phyloP scores from a whole-genome alignment of 2,329 filamentous ascomycete genomes.

The Davidsoniella virescens region DNA sequence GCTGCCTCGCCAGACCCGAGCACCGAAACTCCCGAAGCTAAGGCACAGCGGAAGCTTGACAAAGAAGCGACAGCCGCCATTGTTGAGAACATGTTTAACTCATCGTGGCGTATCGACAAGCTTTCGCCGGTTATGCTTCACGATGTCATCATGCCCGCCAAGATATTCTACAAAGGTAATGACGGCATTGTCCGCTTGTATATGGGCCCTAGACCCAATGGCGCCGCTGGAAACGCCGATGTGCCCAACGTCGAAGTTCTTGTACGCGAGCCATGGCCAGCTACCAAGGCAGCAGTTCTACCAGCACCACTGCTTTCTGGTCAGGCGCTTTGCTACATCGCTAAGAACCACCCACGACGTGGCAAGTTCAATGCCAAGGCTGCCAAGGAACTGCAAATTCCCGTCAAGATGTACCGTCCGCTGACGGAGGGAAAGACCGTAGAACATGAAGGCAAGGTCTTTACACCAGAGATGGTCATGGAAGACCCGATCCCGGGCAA shows the following conservation, averaged over 20 bases:
- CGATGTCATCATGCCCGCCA: slow-evolving; percentile 50
- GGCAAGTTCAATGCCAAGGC: slow-evolving; percentile 61
- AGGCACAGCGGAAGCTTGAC: slow-evolving; percentile 11
- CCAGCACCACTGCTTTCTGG: slow-evolving; percentile 50
- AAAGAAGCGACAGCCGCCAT: slow-evolving; percentile 15
- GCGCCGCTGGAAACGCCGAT: slow-evolving; percentile 21
- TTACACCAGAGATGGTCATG: slow-evolving; percentile 80
- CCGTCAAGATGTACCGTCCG: slow-evolving; percentile 35
- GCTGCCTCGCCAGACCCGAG: slow-evolving; percentile 5
- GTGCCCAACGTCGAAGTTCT: slow-evolving; percentile 51
- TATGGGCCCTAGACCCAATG: slow-evolving; percentile 43
- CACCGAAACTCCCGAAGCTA: slow-evolving; percentile 1
- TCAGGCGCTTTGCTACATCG: slow-evolving; percentile 70
- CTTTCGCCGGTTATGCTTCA: slow-evolving; percentile 50
- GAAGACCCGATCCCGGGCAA: slow-evolving; percentile 48
- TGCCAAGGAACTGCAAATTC: slow-evolving; percentile 50
- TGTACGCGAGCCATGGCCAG: slow-evolving; percentile 66
- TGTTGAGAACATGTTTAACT: slow-evolving; percentile 20
- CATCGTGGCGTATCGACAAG: slow-evolving; percentile 50
- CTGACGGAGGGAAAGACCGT: slow-evolving; percentile 46
- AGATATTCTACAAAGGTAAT: slow-evolving; percentile 50
- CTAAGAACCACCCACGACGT: slow-evolving; percentile 58
- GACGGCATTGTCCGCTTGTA: slow-evolving; percentile 54
- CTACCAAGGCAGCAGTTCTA: slow-evolving; percentile 43
- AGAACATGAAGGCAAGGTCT: slow-evolving; percentile 45